phyloP scores from a whole-genome alignment of 2,329 filamentous ascomycete genomes.

The Periglandula ipomoeae region DNA sequence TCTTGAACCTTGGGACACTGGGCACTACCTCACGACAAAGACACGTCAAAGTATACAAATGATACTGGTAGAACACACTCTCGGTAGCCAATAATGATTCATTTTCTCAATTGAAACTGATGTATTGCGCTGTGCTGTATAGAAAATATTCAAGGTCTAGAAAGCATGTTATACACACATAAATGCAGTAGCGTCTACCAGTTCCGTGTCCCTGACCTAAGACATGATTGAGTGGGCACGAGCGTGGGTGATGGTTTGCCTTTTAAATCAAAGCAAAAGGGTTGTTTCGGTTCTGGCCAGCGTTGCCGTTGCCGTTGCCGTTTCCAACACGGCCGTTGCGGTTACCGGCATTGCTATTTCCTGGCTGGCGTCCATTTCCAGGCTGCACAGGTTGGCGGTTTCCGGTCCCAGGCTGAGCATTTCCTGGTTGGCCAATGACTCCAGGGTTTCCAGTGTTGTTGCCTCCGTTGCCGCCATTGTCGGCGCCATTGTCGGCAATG shows the following conservation, averaged over 20 bases:
- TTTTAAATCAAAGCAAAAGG: neutral
- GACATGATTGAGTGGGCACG: no score
- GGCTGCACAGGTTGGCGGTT: neutral
- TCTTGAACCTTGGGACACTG: no score
- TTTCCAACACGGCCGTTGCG: neutral
- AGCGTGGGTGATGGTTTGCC: no score
- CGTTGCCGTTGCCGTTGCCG: neutral
- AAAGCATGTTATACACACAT: neutral
- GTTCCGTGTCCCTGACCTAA: no score
- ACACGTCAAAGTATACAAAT: no score
- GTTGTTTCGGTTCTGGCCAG: neutral
- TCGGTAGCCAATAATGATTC: no score
- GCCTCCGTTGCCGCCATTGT: neutral
- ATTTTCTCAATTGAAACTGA: no score
- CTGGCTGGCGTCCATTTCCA: neutral
- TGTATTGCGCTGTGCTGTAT: neutral
- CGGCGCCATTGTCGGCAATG: conserved; percentile 49
- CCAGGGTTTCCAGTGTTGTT: neutral
- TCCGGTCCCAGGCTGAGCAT: neutral
- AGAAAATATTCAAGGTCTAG: neutral
- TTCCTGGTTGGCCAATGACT: neutral
- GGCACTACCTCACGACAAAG: no score
- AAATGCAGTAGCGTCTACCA: neutral
- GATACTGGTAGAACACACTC: neutral
- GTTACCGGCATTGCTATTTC: neutral